A percentile compares a stretch with the other conserved stretches of the same genome.
phyloP scores from a whole-genome alignment of 352 stramenopile species.

The Halophytophthora batemanensis region DNA sequence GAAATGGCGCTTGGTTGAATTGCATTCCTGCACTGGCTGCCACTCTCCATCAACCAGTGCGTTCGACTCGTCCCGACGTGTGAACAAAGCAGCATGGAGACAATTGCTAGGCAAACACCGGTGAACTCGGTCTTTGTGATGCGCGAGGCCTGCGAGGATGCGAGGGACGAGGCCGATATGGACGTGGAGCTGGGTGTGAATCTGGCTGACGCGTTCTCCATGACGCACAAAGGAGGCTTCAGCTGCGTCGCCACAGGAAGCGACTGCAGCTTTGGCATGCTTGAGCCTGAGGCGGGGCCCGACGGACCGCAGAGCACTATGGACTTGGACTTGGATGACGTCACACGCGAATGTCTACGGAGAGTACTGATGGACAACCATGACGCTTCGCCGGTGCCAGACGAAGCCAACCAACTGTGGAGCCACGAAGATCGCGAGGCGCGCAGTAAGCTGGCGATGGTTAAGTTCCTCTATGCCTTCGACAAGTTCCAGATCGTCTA shows the following conservation, averaged over 20 bases:
- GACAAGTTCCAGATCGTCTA: conserved; percentile 24
- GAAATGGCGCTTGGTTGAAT: not conserved
- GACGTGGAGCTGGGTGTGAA: conserved; percentile 22
- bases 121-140: no score
- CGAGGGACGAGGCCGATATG: conserved; percentile 12
- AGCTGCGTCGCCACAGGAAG: not conserved
- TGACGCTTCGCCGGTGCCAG: not conserved
- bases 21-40: not conserved
- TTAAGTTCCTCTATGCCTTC: conserved; percentile 20
- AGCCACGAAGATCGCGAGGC: not conserved
- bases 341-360: conserved; percentile 11
- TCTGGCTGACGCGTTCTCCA: conserved; percentile 16
- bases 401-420: not conserved
- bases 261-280: not conserved
- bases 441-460: conserved; percentile 6
- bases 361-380: conserved; percentile 12
- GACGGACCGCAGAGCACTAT: conserved; percentile 1
- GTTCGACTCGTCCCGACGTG: not conserved
- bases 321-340: conserved; percentile 13
- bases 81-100: not conserved
- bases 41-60: not conserved
- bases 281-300: not conserved
- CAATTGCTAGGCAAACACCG: not conserved
- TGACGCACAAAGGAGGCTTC: conserved; percentile 1
- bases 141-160: not conserved